Conservation (phyloP, 1,284 basidiomycete species). For the Pseudozyma thailandica region DNA sequence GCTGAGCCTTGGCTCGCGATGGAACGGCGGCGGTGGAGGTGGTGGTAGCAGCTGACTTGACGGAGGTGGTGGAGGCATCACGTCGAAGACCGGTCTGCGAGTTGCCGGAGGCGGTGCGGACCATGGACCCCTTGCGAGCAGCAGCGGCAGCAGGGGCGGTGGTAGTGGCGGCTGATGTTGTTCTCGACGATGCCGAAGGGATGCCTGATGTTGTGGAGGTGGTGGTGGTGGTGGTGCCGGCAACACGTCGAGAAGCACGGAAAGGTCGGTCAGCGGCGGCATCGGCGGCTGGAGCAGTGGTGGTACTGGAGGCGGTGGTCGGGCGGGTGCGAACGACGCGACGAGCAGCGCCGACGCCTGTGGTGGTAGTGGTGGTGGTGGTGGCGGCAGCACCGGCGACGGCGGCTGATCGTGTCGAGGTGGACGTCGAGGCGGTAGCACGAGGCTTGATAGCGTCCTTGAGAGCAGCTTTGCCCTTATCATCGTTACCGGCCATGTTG, state of each 20-base stretch:
- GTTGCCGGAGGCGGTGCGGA: slow-evolving; percentile 36
- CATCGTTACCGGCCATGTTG: slow-evolving; percentile 32
- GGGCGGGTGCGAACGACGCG: slow-evolving; percentile 44
- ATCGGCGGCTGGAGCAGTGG: slow-evolving; percentile 15
- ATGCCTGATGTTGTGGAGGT: slow-evolving; percentile 28
- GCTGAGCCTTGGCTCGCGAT: slow-evolving; percentile 32
- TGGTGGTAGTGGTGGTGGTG: slow-evolving; percentile 30
- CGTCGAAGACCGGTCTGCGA: slow-evolving; percentile 41
- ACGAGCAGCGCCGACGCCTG: slow-evolving; percentile 43
- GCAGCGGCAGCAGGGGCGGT: slow-evolving; percentile 16
- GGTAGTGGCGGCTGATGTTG: slow-evolving; percentile 17
- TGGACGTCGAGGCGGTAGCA: slow-evolving; percentile 29
- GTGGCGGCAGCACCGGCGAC: slow-evolving; percentile 3
- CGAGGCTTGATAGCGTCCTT: slow-evolving; percentile 49
- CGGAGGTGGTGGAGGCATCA: slow-evolving; percentile 17
- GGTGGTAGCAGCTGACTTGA: slow-evolving; percentile 2
- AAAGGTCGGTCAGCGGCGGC: slow-evolving; percentile 37
- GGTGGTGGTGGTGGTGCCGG: slow-evolving; percentile 22
- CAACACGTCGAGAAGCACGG: slow-evolving; percentile 38
- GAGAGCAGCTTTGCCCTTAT: slow-evolving; percentile 49
- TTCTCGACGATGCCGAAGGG: slow-evolving; percentile 29
- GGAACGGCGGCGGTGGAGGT: not conserved
- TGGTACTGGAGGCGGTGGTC: slow-evolving; percentile 28
- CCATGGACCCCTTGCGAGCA: slow-evolving; percentile 42
- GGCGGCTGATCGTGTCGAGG: slow-evolving; percentile 29